Percentiles rank a stretch among this genome's conserved stretches.
phyloP scores from a whole-genome alignment of 208 protist genomes.

The Crithidia bombi region DNA sequence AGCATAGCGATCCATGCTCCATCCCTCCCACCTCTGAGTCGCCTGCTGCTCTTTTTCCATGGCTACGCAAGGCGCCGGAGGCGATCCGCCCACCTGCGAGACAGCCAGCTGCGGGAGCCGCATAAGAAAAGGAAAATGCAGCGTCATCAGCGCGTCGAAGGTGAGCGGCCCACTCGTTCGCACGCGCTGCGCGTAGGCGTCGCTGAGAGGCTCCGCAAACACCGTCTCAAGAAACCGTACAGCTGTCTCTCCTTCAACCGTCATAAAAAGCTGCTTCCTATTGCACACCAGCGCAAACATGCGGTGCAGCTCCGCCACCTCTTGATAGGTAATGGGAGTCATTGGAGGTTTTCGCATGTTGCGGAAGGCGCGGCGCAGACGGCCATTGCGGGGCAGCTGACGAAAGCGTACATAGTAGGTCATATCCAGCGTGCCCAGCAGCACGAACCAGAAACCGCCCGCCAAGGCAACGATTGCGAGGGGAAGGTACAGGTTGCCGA shows the following conservation, averaged over 20 bases:
- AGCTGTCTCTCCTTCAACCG: slow-evolving; percentile 22
- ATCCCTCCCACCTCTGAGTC: slow-evolving; percentile 19
- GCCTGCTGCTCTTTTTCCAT: background rate
- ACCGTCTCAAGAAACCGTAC: slow-evolving; percentile 47
- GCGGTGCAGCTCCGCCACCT: slow-evolving; percentile 27
- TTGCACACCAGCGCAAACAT: slow-evolving; percentile 37
- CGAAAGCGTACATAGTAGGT: slow-evolving; percentile 47
- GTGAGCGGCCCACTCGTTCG: slow-evolving; percentile 27
- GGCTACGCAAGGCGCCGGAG: background rate
- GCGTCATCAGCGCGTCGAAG: slow-evolving; percentile 58
- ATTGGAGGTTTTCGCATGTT: slow-evolving; percentile 38
- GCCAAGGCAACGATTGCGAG: slow-evolving; percentile 33
- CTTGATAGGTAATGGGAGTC: slow-evolving; percentile 45
- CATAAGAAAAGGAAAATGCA: slow-evolving; percentile 54
- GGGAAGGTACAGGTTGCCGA: slow-evolving; percentile 32
- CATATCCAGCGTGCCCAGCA: slow-evolving; percentile 35
- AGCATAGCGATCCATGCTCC: slow-evolving; percentile 37
- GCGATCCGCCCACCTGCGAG: no score
- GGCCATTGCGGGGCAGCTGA: slow-evolving; percentile 35
- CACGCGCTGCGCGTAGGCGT: slow-evolving; percentile 28
- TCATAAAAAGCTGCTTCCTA: background rate
- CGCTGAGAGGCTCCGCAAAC: slow-evolving; percentile 42
- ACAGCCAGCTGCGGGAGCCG: slow-evolving; percentile 35
- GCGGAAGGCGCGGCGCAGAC: slow-evolving; percentile 47
- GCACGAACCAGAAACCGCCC: slow-evolving; percentile 36